phyloP scores from a whole-genome alignment of 345 rosid species.

The Eucalyptus leucophloia region DNA sequence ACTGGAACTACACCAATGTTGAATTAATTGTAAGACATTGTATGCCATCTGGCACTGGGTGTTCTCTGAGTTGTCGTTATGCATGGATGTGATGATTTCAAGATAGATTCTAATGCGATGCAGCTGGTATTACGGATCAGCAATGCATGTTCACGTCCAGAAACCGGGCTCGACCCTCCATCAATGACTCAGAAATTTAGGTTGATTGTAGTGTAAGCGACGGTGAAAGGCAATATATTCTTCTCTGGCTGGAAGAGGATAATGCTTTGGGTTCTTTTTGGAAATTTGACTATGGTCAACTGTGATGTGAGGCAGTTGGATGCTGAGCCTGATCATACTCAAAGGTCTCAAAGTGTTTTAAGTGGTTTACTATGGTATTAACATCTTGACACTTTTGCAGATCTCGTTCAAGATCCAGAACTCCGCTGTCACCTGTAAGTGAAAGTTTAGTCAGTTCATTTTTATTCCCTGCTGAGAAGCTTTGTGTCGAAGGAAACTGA shows the following conservation, averaged over 20 bases:
- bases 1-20: background rate
- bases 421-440: constrained; percentile 62
- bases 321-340: background rate
- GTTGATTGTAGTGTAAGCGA: background rate
- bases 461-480: background rate
- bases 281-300: background rate
- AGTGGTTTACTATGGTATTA: background rate
- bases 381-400: constrained; percentile 37
- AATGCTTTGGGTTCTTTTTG: background rate
- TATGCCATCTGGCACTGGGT: background rate
- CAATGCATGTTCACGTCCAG: background rate
- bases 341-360: constrained; percentile 2
- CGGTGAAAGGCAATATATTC: background rate
- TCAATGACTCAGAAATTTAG: background rate
- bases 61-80: background rate
- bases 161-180: background rate
- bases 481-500: background rate
- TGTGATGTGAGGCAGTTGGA: constrained; percentile 2
- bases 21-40: background rate
- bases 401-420: constrained; percentile 41
- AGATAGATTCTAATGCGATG: background rate
- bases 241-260: background rate
- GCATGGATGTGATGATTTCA: background rate
- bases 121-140: background rate
- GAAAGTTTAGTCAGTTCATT: background rate